phyloP scores from a whole-genome alignment of 192 early-diverging fungal species.

The Oehlia diaphana region DNA sequence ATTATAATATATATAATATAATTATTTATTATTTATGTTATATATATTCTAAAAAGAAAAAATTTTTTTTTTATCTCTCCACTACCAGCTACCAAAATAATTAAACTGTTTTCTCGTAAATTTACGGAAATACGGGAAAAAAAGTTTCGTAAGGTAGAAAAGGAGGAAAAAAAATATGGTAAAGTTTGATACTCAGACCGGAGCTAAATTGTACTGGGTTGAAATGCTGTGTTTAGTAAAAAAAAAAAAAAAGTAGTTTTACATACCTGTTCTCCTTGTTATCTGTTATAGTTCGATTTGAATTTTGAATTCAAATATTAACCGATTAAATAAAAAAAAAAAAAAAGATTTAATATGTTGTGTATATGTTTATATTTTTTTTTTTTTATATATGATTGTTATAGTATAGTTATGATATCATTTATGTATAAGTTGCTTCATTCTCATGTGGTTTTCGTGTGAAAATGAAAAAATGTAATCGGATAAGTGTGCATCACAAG shows the following conservation, averaged over 20 bases:
- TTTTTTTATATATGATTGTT: not conserved
- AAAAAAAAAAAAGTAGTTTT: not conserved
- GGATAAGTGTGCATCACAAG: slow-evolving; percentile 6
- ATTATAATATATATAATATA: no score
- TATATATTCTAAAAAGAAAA: not conserved
- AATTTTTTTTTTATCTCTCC: slow-evolving; percentile 12
- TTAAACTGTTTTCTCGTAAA: not conserved
- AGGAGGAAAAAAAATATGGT: not conserved
- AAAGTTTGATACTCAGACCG: not conserved
- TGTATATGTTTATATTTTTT: slow-evolving; percentile 9
- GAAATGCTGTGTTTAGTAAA: not conserved
- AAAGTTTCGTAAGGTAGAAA: not conserved
- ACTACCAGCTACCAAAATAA: slow-evolving; percentile 17
- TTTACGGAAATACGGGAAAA: not conserved
- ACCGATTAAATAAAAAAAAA: not conserved
- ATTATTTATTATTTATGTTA: not conserved
- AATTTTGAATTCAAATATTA: not conserved
- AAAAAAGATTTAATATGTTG: not conserved
- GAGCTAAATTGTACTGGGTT: slow-evolving; percentile 1
- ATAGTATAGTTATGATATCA: slow-evolving; percentile 18
- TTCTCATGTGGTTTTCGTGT: slow-evolving; percentile 26
- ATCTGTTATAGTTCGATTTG: not conserved
- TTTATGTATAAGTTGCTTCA: slow-evolving; percentile 17
- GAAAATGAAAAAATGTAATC: slow-evolving; percentile 19
- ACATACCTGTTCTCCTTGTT: slow-evolving; percentile 19